Conservation (phyloP, 805 yeast species). For the Kockiozyma suomiensis region DNA sequence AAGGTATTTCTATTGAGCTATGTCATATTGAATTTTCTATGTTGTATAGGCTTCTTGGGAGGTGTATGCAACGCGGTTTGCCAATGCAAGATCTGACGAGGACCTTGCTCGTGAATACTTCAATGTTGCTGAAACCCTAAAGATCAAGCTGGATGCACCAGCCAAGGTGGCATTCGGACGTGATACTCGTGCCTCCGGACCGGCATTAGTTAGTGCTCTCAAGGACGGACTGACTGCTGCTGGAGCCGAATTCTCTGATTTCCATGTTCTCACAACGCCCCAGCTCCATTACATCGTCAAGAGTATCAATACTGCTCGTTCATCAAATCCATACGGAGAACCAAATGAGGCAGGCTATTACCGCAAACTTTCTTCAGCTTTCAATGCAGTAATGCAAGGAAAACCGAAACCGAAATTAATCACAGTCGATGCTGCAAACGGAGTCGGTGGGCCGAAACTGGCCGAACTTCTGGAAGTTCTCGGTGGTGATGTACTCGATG, state of each 20-base stretch:
- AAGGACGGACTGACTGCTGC: slow-evolving; percentile 61
- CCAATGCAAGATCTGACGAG: slow-evolving; percentile 61
- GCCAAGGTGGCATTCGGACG: slow-evolving; percentile 66
- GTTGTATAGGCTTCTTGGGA: slow-evolving; percentile 65
- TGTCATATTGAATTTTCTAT: background rate
- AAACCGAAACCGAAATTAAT: slow-evolving; percentile 45
- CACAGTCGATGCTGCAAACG: slow-evolving; percentile 90
- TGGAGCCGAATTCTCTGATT: slow-evolving; percentile 54
- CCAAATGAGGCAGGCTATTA: slow-evolving; percentile 72
- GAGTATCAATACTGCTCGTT: slow-evolving; percentile 59
- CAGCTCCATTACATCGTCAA: slow-evolving; percentile 88
- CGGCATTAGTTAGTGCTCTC: slow-evolving; percentile 59
- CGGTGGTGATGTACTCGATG: slow-evolving; percentile 48
- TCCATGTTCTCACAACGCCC: slow-evolving; percentile 84
- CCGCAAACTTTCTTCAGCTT: slow-evolving; percentile 59
- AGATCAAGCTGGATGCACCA: slow-evolving; percentile 47
- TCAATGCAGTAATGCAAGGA: slow-evolving; percentile 47
- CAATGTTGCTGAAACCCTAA: slow-evolving; percentile 46
- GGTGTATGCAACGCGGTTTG: slow-evolving; percentile 71
- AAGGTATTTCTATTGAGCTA: too few species aligned
- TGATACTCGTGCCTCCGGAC: slow-evolving; percentile 87
- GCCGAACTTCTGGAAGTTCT: slow-evolving; percentile 50
- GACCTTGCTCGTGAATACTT: slow-evolving; percentile 49
- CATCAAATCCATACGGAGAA: slow-evolving; percentile 55
- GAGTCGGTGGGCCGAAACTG: slow-evolving; percentile 88